Evolutionary conservation across 768 basidiomycete genomes (phyloP), one percentile per base, ranked within the genome.

Genomic region (Termitomyces sp.): DNA sequence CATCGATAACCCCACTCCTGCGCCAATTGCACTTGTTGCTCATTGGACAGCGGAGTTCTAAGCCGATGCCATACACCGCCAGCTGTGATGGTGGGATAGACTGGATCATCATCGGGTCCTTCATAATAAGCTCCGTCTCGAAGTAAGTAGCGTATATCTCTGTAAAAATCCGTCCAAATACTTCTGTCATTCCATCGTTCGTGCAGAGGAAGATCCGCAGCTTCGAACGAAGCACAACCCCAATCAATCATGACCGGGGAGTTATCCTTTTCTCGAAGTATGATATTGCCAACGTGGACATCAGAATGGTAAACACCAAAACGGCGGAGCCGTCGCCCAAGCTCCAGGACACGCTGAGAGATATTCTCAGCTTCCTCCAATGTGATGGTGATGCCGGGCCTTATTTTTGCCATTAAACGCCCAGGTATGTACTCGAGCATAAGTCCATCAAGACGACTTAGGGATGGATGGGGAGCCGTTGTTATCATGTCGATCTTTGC

Each of bases 381-480:
- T 13, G 53, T n/a, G 30, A 55, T 39, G 18, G 6, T 34, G 13
- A 55, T 37, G 0, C 53, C 53, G 2, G 53, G 53, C 3, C 22
- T 13, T 1, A 55, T 46, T 14, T 20, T 24, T 3, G 27, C 34
- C 53, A 55, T 55, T 2, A 33, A 13, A 22, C 53, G 44, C 16
- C 53, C 53, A 43, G 53, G 32, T 22, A 55, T 55, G 18, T 55
- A 55, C 18, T 55, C 53, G 9, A 55, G 26, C 2, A 55, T 33
- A 16, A 55, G 53, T 1, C 44, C 53, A 22, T 55, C 18, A 10
- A 55, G 37, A 33, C 46, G 14, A 16, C 5, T 12, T 37, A 37
- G 14, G 16, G 36, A 37, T 37, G 36, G 36, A 37, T 37, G 36
- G 16, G 14, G 14, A 37, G 36, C 36, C 13, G 2, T 36, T 12